Evolutionary conservation across 2,329 filamentous ascomycete genomes (phyloP), one percentile per base, ranked within the genome.

Genomic region (Boeremia exigua): DNA sequence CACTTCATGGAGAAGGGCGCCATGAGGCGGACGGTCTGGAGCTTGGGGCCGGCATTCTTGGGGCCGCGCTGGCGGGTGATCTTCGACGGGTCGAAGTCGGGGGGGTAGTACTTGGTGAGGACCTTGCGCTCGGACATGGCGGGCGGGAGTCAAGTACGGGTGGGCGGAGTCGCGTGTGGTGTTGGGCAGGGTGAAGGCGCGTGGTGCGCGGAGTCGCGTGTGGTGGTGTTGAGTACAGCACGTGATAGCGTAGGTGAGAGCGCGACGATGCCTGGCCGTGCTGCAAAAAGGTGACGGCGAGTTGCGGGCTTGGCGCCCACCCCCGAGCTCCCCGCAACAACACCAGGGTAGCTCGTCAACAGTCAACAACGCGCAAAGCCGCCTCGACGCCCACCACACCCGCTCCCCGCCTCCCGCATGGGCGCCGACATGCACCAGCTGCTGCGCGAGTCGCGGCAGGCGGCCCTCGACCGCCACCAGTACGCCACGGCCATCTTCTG

Each of bases 401-500:
- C 32, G 38, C 34, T 14, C 28, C 27, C 37, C 48, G 14, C 33
- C 12, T 17, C 40, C 15, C 27, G 28, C 38, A 46, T 48, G 30
- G 36, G 42, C 28, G 17, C 17, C 10, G 53, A 25, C 60, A 98
- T 99, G 95, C 92, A 98, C 82, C 88, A 87, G 70, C 97, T 94
- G 78, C 84, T 99, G 72, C 89, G 93, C 74, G 89, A 91, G 71
- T 99, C 95, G 95, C 86, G 93, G 73, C 91, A 96, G 78, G 92
- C 97, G 81, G 93, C 94, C 73, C 82, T 96, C 71, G 94, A 96
- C 79, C 95, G 96, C 77, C 92, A 95, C 62, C 95, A 99, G 75
- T 93, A 97, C 76, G 94, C 98, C 63, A 91, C 94, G 30, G 95
- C 95, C 71, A 94, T 98, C 68, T 98, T 96, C 75, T 92, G 98